Evolutionary conservation across 169 alveolate genomes (phyloP), one percentile per base, ranked within the genome.

Genomic region (Babesia divergens): DNA sequence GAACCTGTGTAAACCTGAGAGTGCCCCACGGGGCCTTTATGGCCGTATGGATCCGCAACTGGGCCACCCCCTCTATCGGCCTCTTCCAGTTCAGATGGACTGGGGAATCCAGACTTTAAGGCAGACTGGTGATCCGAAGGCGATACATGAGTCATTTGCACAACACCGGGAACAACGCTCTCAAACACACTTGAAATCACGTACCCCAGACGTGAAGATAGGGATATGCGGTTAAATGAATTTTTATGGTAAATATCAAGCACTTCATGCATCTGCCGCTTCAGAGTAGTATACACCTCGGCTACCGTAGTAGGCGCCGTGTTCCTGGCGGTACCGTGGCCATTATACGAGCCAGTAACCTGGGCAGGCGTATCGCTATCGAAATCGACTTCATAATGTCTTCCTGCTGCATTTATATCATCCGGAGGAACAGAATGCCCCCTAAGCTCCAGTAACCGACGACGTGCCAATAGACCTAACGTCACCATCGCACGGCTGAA

Each of bases 141-240:
- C 7, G 72, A 62, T 13, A 62, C 72, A 24, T 62, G 72, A 0
- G 72, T 62, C 28, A 44, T 46, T 14, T 34, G 22, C 22, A 44
- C 59, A 1, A 62, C 29, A 16, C 35, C 46, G 6, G 72, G 72
- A 37, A 29, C 31, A n/a, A 37, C 28, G n/a, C 32, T 29, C 18
- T 43, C 28, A 6, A 62, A 28, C 31, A 62, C 59, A 2, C 52
- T 43, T 4, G n/a, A 62, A 31, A 62, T 46, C 32, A 46, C 72
- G 31, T 62, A 62, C 13, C 72, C 72, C 29, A 62, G 49, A 3
- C 72, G 22, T 9, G 72, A n/a, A 1, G 72, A 62, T 11, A 62
- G 46, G 5, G 72, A 34, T 11, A 62, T 22, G 24, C 59, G 44
- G 59, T 47, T 62, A 32, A 56, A 62, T 1, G 72, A 5, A 34